These are phyloP conservation scores for Plicaturopsis crispa DNA, from an alignment of 768 basidiomycete species.

Conservation along the genomic window DNA sequence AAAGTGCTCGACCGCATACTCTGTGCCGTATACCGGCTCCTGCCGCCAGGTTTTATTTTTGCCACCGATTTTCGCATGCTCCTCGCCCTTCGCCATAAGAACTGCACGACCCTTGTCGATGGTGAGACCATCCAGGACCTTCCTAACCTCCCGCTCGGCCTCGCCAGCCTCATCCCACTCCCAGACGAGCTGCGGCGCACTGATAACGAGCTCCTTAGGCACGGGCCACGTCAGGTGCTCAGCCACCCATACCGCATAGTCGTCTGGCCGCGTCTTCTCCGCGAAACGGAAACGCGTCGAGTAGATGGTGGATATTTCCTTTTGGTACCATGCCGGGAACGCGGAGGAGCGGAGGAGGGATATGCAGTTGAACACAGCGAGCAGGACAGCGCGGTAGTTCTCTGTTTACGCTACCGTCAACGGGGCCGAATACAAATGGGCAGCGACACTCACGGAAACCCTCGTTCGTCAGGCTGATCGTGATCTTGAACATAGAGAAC, in stretches of 20 bases:
- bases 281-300: slow-evolving; percentile 77
- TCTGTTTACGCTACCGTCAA: slow-evolving; percentile 31
- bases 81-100: slow-evolving; percentile 72
- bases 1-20: slow-evolving; percentile 70
- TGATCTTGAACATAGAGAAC: slow-evolving; percentile 86
- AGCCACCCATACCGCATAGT: slow-evolving; percentile 71
- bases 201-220: slow-evolving; percentile 69
- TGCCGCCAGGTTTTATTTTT: slow-evolving; percentile 48
- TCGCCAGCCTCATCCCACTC: slow-evolving; percentile 54
- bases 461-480: slow-evolving; percentile 70
- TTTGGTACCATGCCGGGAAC: slow-evolving; percentile 61
- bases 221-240: slow-evolving; percentile 75
- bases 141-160: slow-evolving; percentile 45
- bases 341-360: slow-evolving; percentile 55
- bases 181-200: slow-evolving; percentile 62
- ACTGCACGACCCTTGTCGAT: slow-evolving; percentile 60
- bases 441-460: slow-evolving; percentile 64
- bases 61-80: slow-evolving; percentile 41
- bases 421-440: background rate
- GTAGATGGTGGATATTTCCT: slow-evolving; percentile 67
- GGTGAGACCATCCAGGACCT: slow-evolving; percentile 52
- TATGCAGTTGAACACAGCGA: slow-evolving; percentile 74
- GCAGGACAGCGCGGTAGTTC: slow-evolving; percentile 65
- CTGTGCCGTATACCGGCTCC: slow-evolving; percentile 92
- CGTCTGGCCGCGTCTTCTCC: slow-evolving; percentile 75